phyloP scores from a whole-genome alignment of 176 grass and related monocot genomes.

The Musa troglodytarum region DNA sequence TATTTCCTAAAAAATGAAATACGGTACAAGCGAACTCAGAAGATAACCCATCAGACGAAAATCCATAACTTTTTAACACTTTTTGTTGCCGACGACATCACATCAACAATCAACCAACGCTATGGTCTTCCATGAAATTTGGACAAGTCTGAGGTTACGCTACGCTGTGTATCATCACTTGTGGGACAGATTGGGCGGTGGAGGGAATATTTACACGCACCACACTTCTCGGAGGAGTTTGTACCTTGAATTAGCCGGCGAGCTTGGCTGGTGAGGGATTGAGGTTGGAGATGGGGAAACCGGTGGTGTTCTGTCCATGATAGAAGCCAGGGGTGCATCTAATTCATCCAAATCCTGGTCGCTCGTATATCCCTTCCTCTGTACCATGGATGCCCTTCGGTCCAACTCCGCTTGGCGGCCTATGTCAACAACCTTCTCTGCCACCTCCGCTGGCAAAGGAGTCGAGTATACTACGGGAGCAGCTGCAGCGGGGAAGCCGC shows the following conservation, averaged over 20 bases:
- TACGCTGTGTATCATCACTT: too few species aligned
- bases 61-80: too few species aligned
- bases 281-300: constrained; percentile 25
- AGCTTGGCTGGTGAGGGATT: constrained; percentile 20
- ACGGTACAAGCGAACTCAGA: too few species aligned
- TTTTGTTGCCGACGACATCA: too few species aligned
- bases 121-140: too few species aligned
- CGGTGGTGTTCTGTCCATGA: constrained; percentile 38
- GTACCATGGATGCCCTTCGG: constrained; percentile 46
- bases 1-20: too few species aligned
- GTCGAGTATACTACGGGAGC: constrained; percentile 32
- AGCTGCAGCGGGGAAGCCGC: constrained; percentile 42
- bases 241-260: constrained; percentile 45
- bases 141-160: too few species aligned
- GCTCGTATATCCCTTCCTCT: constrained; percentile 65
- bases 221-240: constrained; percentile 72
- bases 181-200: background rate
- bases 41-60: too few species aligned
- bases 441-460: constrained; percentile 32
- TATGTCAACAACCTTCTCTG: constrained; percentile 41
- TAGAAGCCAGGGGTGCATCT: constrained; percentile 45
- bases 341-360: constrained; percentile 74
- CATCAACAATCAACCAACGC: too few species aligned
- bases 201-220: constrained; percentile 19
- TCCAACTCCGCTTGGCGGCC: constrained; percentile 31